These are phyloP conservation scores for Ustilago bromivora DNA, from an alignment of 1,284 basidiomycete genomes.

Conservation along the genomic window DNA sequence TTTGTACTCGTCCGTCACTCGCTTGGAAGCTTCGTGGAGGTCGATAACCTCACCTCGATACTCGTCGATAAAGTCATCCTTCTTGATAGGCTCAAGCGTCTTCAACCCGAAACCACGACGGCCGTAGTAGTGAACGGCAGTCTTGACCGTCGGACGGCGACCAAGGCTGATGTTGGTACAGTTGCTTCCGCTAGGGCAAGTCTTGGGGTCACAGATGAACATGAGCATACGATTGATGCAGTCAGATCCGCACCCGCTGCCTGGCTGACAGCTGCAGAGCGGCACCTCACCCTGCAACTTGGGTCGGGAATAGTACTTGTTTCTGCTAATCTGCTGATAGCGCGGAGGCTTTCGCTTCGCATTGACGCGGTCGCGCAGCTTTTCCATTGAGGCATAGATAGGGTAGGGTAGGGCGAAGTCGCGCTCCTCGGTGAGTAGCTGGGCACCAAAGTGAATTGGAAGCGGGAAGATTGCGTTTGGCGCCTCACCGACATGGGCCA, in stretches of 20 bases:
- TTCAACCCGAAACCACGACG: slow-evolving; percentile 62
- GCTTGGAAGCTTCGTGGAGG: slow-evolving; percentile 51
- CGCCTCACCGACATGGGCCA: slow-evolving; percentile 4
- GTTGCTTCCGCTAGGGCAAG: slow-evolving; percentile 58
- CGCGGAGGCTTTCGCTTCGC: slow-evolving; percentile 56
- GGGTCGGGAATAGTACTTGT: slow-evolving; percentile 55
- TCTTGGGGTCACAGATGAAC: slow-evolving; percentile 61
- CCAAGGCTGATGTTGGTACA: slow-evolving; percentile 64
- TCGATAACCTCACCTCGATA: slow-evolving; percentile 67
- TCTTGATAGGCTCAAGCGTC: slow-evolving; percentile 53
- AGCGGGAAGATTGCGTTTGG: slow-evolving; percentile 24
- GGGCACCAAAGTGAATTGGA: slow-evolving; percentile 52
- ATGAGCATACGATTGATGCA: slow-evolving; percentile 64
- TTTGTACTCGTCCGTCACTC: slow-evolving; percentile 58
- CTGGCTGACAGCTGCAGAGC: slow-evolving; percentile 58
- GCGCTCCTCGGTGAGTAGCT: slow-evolving; percentile 49
- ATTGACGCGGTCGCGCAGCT: slow-evolving; percentile 49
- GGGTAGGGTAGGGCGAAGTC: slow-evolving; percentile 53
- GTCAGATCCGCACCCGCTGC: slow-evolving; percentile 49
- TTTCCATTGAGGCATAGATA: slow-evolving; percentile 35
- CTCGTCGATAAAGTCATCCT: slow-evolving; percentile 61
- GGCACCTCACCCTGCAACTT: slow-evolving; percentile 59
- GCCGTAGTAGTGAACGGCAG: slow-evolving; percentile 54
- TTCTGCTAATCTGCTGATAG: slow-evolving; percentile 57
- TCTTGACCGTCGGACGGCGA: slow-evolving; percentile 51